Evolutionary conservation across 2,329 filamentous ascomycete species (phyloP), one percentile per base, ranked within the genome.

Genomic region (Mariannaea elegans): DNA sequence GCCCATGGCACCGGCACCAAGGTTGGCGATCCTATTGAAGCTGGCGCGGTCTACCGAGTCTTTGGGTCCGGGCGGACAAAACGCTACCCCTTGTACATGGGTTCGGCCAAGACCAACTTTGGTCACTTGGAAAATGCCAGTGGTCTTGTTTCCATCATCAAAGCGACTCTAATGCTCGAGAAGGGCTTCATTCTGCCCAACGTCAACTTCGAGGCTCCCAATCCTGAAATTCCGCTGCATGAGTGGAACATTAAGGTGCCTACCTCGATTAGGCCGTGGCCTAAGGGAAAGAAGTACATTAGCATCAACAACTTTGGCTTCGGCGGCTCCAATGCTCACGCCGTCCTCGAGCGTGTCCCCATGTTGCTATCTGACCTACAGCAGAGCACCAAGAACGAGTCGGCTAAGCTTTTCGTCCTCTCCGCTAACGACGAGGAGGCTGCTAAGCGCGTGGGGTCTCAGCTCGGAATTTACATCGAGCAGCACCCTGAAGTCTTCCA

Each of bases 1-100:
- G 81, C 81, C 3, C 85, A 87, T 66, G 84, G 84, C 16, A 86
- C 84, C 0, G 84, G 84, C 7, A 87, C 85, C 16, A 76, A 76
- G 34, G 80, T 81, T 2, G 85, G 85, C 2, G 85, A 87, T 59
- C 83, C 84, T 0, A 79, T 82, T n/a, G 85, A 87, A 61, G 81
- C 81, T 1, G 74, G 71, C 10, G 83, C 81, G 3, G 78, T 86
- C 31, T 71, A 77, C 36, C 75, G 76, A 8, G 78, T 82, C 0
- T 78, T 84, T 24, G 75, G 77, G 5, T 57, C 71, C 18, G 74
- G 75, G 4, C 75, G 79, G 9, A 75, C 77, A 19, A 69, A 73
- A 38, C 44, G 56, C 7, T 49, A 45, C 41, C 80, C 79, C 4
- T 64, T 82, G 8, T 81, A 76, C 48, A 76, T 83, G 12, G 82